Evolutionary conservation across 2,329 filamentous ascomycete species (phyloP), one percentile per base, ranked within the genome.

Genomic region (Monilinia fructicola): DNA sequence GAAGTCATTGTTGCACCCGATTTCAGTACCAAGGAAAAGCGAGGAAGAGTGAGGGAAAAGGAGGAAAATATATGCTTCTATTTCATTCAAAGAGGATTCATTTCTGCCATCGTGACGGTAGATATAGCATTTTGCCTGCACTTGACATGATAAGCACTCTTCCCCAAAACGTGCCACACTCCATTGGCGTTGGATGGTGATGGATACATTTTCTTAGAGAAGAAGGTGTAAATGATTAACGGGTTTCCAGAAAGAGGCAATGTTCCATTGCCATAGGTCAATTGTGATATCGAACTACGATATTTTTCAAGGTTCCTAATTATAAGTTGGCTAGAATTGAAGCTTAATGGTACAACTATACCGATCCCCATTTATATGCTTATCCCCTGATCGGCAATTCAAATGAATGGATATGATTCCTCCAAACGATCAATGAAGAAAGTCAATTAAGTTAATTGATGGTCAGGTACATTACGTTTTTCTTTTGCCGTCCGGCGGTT

Each of bases 351-450:
- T 35, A 35, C 31, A 1, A 35, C 59, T 62, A 42, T 10, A n/a
- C 26, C 38, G 42, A 35, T 48, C 58, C 9, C 44, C 58, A 50
- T 50, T 16, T 65, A 42, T 3, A 58, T 65, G 40, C 42, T 38
- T 56, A 6, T 58, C 28, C 53, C 48, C 55, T 61, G 59, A 56
- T 50, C 56, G 65, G 65, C 65, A 67, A 50, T 67, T 67, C 23
- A n/a, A 66, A 64, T 55, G 23, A 11, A 21, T 44, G 50, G 50
- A 44, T 11, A 26, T 64, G 50, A 64, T 56, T 67, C 42, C 42
- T 26, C 16, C 59, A 40, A 56, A 28, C 11, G 23, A 18, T 65
- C 35, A 58, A 46, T 46, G 14, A 52, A 14, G 6, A 48, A 26
- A 56, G 35, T 28, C 31, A 31, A 44, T 44, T n/a, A 26, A 40